phyloP scores from a whole-genome alignment of 371 early-diverging fungal genomes.

The Thermomucor indicae-seudaticae region DNA sequence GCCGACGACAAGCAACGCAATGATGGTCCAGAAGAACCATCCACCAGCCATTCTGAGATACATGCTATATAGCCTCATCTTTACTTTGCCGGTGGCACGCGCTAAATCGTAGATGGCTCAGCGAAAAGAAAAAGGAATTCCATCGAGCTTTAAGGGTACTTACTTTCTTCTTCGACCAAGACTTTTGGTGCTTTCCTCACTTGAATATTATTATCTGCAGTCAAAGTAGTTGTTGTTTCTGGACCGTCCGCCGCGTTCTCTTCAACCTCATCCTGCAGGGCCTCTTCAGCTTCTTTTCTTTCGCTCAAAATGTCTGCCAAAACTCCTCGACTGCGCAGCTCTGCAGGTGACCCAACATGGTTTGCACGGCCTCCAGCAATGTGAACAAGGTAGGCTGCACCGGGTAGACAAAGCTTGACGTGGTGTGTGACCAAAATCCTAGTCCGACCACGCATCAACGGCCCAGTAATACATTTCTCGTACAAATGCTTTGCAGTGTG shows the following conservation, averaged over 20 bases:
- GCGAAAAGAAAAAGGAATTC: too few relatives aligned
- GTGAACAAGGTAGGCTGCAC: conserved; percentile 61
- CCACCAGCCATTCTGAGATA: conserved; percentile 49
- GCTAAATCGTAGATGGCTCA: too few relatives aligned
- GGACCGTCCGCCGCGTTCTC: background rate
- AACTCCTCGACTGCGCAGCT: conserved; percentile 40
- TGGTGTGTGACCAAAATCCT: conserved; percentile 88
- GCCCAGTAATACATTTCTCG: conserved; percentile 63
- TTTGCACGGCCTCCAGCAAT: conserved; percentile 54
- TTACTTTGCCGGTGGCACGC: conserved; percentile 54
- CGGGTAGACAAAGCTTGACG: conserved; percentile 69
- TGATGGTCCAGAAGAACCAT: conserved; percentile 42
- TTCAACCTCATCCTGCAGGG: conserved; percentile 18
- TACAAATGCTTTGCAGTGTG: conserved; percentile 88
- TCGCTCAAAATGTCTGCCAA: conserved; percentile 37
- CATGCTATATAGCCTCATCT: conserved; percentile 39
- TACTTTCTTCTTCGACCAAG: conserved; percentile 35
- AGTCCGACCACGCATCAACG: conserved; percentile 73
- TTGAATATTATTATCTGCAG: background rate
- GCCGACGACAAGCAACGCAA: conserved; percentile 32
- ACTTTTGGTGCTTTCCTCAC: conserved; percentile 8
- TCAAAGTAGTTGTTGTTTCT: background rate
- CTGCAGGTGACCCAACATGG: conserved; percentile 36
- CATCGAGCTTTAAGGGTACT: conserved; percentile 1
- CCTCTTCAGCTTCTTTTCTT: conserved; percentile 28